A percentile compares a stretch with the other conserved stretches of the same genome.
Conservation (phyloP, 108 stramenopile species). For the Nitzschia putrida region DNA sequence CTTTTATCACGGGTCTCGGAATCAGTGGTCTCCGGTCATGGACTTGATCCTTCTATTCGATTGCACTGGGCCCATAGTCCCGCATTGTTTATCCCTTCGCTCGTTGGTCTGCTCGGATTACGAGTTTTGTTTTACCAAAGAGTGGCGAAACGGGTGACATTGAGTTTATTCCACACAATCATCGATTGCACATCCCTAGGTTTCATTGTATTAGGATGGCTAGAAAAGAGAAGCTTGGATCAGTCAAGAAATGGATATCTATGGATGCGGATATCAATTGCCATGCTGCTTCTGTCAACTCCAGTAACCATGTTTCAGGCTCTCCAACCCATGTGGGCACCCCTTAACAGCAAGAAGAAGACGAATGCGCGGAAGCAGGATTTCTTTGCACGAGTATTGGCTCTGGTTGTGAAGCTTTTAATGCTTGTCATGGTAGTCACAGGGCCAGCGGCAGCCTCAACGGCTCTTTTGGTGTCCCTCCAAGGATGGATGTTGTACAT, state of each 20-base stretch:
- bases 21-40: slow-evolving; percentile 70
- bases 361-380: background rate
- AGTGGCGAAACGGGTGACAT: slow-evolving; percentile 11
- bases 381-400: slow-evolving; percentile 10
- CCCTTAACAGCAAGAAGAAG: background rate
- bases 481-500: slow-evolving; percentile 56
- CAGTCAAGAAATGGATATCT: slow-evolving; percentile 59
- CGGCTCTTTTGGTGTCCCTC: slow-evolving; percentile 49
- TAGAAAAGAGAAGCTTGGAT: slow-evolving; percentile 66
- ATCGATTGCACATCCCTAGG: slow-evolving; percentile 47
- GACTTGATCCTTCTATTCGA: slow-evolving; percentile 78
- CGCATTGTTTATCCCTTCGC: slow-evolving; percentile 55
- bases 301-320: slow-evolving; percentile 38
- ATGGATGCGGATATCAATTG: slow-evolving; percentile 35
- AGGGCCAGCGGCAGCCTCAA: slow-evolving; percentile 70
- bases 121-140: slow-evolving; percentile 34
- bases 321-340: background rate
- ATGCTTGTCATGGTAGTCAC: slow-evolving; percentile 73
- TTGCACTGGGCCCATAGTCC: slow-evolving; percentile 66
- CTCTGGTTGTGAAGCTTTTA: slow-evolving; percentile 43
- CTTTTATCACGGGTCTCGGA: slow-evolving; percentile 56
- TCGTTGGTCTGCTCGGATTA: slow-evolving; percentile 41
- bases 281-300: slow-evolving; percentile 35
- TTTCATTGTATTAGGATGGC: slow-evolving; percentile 62
- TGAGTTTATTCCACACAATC: slow-evolving; percentile 26